phyloP scores from a whole-genome alignment of 148 eudicot genomes.

The Spergularia bocconei region DNA sequence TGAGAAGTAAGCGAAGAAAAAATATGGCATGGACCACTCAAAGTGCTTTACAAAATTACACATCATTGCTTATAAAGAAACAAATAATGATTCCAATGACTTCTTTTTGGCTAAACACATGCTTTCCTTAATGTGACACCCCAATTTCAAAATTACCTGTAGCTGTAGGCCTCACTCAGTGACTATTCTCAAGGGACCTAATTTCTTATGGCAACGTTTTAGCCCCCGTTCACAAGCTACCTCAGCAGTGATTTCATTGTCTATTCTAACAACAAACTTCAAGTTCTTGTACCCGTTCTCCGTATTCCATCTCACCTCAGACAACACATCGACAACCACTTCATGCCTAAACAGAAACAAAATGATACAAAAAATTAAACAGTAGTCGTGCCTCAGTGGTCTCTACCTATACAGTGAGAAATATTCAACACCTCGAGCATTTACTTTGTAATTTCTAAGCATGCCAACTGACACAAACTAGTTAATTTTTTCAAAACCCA shows the following conservation, averaged over 20 bases:
- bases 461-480: no score
- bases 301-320: conserved; percentile 82
- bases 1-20: no score
- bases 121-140: conserved; percentile 1
- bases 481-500: no score
- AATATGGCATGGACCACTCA: background rate
- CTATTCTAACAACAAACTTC: conserved; percentile 82
- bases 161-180: conserved; percentile 85
- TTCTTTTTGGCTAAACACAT: background rate
- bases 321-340: conserved; percentile 75
- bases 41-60: background rate
- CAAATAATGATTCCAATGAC: background rate
- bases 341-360: conserved; percentile 56
- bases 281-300: conserved; percentile 86
- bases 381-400: background rate
- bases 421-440: background rate
- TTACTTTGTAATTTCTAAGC: background rate
- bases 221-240: conserved; percentile 73
- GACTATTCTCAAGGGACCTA: conserved; percentile 74
- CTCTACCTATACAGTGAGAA: background rate
- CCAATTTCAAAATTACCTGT: conserved; percentile 45
- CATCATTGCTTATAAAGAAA: background rate
- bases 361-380: background rate
- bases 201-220: conserved; percentile 68
- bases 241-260: conserved; percentile 80